Evolutionary conservation across 164 flowering plant species (phyloP).

Genomic region (Paratinospora sagittata): DNA sequence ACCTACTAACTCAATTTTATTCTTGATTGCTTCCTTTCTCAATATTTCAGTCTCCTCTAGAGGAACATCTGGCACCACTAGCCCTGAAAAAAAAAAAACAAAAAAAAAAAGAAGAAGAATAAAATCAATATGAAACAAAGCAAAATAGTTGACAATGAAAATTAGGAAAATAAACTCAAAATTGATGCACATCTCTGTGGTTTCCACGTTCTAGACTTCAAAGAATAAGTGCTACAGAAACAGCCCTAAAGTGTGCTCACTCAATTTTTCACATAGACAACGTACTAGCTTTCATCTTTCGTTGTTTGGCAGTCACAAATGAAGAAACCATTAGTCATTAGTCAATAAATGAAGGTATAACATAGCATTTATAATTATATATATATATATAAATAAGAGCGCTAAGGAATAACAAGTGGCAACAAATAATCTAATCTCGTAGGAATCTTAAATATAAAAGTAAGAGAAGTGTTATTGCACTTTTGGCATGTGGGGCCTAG

Average conservation of each 20-base stretch:
- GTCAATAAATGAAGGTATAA: neutral
- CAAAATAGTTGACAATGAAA: neutral
- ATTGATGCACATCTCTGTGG: neutral
- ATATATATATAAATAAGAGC: too few relatives aligned
- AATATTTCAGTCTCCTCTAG: conserved; percentile 76
- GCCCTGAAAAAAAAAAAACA: conserved; percentile 55
- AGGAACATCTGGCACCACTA: conserved; percentile 96
- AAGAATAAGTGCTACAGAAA: too few relatives aligned
- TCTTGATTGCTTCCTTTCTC: conserved; percentile 58
- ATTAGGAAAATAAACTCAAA: neutral
- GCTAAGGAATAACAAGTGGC: too few relatives aligned
- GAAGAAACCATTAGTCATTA: too few relatives aligned
- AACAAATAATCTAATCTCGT: too few relatives aligned
- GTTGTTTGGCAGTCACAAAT: neutral
- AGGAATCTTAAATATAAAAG: too few relatives aligned
- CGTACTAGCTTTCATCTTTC: neutral
- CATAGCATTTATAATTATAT: neutral
- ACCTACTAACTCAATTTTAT: conserved; percentile 62
- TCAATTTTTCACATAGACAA: neutral
- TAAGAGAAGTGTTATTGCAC: too few relatives aligned
- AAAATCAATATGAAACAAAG: neutral
- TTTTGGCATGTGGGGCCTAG: too few relatives aligned
- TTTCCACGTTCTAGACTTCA: neutral
- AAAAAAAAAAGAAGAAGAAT: too few relatives aligned
- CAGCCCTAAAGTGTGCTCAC: neutral